Percentiles rank a stretch among this genome's conserved stretches.
These are phyloP conservation scores for Pichia sp. DNA, from an alignment of 1,139 yeast species.

Conservation along the genomic window DNA sequence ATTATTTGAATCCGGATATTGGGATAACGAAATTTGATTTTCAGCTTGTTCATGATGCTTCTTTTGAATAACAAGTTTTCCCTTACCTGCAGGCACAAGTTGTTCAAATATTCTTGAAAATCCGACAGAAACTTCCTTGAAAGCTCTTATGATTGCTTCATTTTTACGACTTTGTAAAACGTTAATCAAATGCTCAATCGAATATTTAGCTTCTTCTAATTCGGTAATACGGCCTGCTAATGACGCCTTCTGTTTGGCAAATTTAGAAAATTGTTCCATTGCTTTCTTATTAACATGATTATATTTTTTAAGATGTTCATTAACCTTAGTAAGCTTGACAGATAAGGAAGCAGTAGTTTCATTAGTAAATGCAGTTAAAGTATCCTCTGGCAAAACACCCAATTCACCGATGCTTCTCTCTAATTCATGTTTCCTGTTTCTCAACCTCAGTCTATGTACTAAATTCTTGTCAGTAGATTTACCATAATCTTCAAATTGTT, in stretches of 20 bases:
- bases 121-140: slow-evolving; percentile 66
- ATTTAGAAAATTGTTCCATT: slow-evolving; percentile 72
- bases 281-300: slow-evolving; percentile 88
- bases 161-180: slow-evolving; percentile 74
- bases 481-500: slow-evolving; percentile 55
- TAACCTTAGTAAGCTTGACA: slow-evolving; percentile 48
- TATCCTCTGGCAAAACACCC: slow-evolving; percentile 86
- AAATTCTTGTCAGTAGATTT: slow-evolving; percentile 62
- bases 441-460: slow-evolving; percentile 56
- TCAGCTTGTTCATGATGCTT: slow-evolving; percentile 26
- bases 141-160: slow-evolving; percentile 74
- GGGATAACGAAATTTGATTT: slow-evolving; percentile 15
- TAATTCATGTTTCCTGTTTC: slow-evolving; percentile 63
- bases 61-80: slow-evolving; percentile 62
- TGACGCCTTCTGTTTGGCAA: slow-evolving; percentile 67
- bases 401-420: slow-evolving; percentile 71
- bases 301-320: slow-evolving; percentile 54
- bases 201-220: slow-evolving; percentile 59
- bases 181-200: slow-evolving; percentile 69
- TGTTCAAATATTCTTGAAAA: slow-evolving; percentile 71
- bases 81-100: slow-evolving; percentile 81
- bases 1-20: slow-evolving; percentile 20
- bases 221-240: slow-evolving; percentile 62
- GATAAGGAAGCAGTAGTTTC: slow-evolving; percentile 47
- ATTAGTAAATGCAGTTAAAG: slow-evolving; percentile 47